Conservation (phyloP, 257 asterid genomes). For the Fraxinus anomala region DNA sequence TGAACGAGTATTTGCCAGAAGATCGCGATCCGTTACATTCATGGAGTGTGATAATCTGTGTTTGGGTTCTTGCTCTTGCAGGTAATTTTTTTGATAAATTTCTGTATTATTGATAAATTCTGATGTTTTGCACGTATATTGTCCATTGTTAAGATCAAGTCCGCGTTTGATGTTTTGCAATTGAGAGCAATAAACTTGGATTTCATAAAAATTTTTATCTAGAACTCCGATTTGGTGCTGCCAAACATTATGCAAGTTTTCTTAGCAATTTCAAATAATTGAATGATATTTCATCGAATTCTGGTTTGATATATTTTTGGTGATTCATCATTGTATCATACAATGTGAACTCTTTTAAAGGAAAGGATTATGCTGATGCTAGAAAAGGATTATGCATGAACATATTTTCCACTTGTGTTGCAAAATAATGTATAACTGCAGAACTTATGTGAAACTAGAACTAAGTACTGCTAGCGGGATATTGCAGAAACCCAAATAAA, state of each 20-base stretch:
- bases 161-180: background rate
- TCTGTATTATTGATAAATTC: background rate
- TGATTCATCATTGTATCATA: background rate
- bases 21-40: conserved; percentile 96
- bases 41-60: conserved; percentile 71
- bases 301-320: background rate
- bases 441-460: background rate
- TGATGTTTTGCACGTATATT: background rate
- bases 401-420: background rate
- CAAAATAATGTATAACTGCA: background rate
- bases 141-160: background rate
- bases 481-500: background rate
- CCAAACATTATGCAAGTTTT: background rate
- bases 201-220: background rate
- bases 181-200: background rate
- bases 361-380: background rate
- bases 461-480: background rate
- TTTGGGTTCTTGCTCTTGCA: conserved; percentile 55
- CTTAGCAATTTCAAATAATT: background rate
- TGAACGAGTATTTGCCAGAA: conserved; percentile 85
- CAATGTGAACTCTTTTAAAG: background rate
- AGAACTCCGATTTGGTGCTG: background rate
- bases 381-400: background rate
- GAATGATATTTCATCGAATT: background rate
- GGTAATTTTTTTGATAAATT: conserved; percentile 40